Conservation (phyloP, 176 grass and related monocot genomes). For the sorghum (Sorghum bicolor) region Sorghum_bicolor_NCBIv3 NC_012870.2:29437501-29438000, state of each 20-base stretch:
- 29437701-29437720: background rate
- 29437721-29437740: background rate
- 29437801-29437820: background rate
- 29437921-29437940: background rate
- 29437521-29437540: too few relatives aligned
- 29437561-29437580: background rate
- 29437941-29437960: background rate
- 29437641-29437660: background rate
- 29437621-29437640: background rate
- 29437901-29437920: conserved; percentile 12
- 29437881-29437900: background rate
- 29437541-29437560: conserved; percentile 1
- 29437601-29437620: conserved; percentile 15
- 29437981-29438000: background rate
- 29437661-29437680: background rate
- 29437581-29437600: background rate
- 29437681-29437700: background rate
- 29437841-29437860: background rate
- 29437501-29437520: too few relatives aligned
- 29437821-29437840: background rate
- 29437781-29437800: background rate
- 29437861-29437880: background rate
- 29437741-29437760: background rate
- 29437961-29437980: background rate
- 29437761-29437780: background rate